Base-by-base conservation (phyloP, 192 early-diverging fungal genomes). In the Nowakowskiella sp. region DNA sequence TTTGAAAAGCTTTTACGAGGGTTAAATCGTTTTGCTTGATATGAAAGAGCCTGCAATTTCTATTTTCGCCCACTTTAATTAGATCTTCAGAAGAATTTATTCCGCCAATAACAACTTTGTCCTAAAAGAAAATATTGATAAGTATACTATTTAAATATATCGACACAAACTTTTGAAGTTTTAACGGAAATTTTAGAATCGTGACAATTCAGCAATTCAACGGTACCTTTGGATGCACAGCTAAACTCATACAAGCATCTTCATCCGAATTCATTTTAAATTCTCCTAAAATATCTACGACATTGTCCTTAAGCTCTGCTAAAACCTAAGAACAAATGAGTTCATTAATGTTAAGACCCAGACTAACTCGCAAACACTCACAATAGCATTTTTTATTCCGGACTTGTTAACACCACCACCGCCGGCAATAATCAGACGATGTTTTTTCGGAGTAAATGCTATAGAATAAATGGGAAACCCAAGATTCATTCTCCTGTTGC, bases 381-480 rank as follows among this genome's bases (percentile, higher is more conserved):
- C 88, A 58, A 93, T 66, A 49, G 86, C 87, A 66, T 96, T 96
- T 49, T 85, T 87, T 23, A 96, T 83, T 16, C 92, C 92, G 0
- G 84, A 81, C 19, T 76, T 72, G 9, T 80, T 77, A 5, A 82
- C 53, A 0, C 92, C 92, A 19, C 92, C 92, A n/a, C 92, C 92
- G 6, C 92, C 92, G 29, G 81, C 86, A 1, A 91, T 64, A 19
- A 87, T 60, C 3, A 88, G 45, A 10, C 46, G 58, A 2, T 48
- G 48, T 48, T 73, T 66, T 29, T 56, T 57, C 31, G 67, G 67
- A 7, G 70, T 61, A 31, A 65, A 70, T 1, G 57, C 58, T 24
- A 73, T 43, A 27, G 63, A 57, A 56, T 68, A 77, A 9, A 73
- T 62, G 1, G 74, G 74, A 27, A 68, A 73, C 6, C 74, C 74